Evolutionary conservation across 257 asterid genomes (phyloP).

Genomic region (Lantana camara): DNA sequence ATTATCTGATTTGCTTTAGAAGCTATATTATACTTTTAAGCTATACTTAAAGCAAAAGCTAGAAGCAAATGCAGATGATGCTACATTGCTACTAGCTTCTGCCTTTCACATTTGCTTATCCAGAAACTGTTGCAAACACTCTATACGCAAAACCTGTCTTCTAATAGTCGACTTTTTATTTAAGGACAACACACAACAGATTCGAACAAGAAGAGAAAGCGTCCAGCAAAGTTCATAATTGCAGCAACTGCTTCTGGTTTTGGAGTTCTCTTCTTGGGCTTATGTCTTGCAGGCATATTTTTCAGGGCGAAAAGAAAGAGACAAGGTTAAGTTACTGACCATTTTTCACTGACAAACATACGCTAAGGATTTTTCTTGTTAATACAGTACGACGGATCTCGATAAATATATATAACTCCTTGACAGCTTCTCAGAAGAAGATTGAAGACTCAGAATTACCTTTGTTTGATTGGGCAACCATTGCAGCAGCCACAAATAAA

Average conservation of each 20-base stretch:
- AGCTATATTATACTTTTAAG: no score
- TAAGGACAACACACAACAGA: constrained; percentile 1
- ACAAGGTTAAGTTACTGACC: constrained; percentile 19
- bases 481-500: constrained; percentile 36
- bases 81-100: no score
- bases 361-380: neutral
- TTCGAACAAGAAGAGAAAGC: constrained; percentile 17
- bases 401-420: neutral
- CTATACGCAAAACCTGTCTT: neutral
- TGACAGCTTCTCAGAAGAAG: constrained; percentile 8
- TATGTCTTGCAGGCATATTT: constrained; percentile 6
- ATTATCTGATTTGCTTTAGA: no score
- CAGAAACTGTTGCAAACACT: no score
- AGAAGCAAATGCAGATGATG: no score
- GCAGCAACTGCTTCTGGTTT: constrained; percentile 3
- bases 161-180: neutral
- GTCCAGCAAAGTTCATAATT: constrained; percentile 7
- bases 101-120: no score
- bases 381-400: neutral
- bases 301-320: constrained; percentile 1
- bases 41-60: no score
- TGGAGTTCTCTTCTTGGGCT: constrained; percentile 7
- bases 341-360: neutral
- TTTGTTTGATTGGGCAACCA: constrained; percentile 32
- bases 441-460: constrained; percentile 39